Evolutionary conservation across 441 rosid species (phyloP).

Genomic region (Jatropha multifida): DNA sequence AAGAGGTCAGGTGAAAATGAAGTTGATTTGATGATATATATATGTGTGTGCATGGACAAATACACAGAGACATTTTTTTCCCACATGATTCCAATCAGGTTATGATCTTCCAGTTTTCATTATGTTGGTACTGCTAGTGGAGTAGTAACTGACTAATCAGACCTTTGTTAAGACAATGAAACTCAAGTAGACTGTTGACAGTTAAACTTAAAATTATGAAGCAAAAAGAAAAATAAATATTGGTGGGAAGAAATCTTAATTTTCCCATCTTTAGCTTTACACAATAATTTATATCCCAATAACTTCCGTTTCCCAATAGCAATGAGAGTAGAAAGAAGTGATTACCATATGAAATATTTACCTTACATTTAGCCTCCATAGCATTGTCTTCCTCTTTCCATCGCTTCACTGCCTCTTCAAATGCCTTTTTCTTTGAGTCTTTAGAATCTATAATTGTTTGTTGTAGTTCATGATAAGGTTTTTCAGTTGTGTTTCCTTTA

Average conservation of each 20-base stretch:
- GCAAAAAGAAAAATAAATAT: neutral
- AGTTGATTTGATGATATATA: neutral
- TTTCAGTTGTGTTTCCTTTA: conserved; percentile 35
- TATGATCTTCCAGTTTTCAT: neutral
- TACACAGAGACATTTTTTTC: neutral
- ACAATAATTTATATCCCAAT: neutral
- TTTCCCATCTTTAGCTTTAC: neutral
- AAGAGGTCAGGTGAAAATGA: conserved; percentile 7
- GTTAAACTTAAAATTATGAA: neutral
- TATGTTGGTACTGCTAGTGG: neutral
- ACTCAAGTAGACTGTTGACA: neutral
- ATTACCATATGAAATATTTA: conserved; percentile 17
- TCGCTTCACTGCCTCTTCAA: conserved; percentile 45
- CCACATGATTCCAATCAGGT: neutral
- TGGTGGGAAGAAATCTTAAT: too few species aligned
- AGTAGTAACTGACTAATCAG: neutral
- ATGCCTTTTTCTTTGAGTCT: conserved; percentile 40
- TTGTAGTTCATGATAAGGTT: conserved; percentile 39
- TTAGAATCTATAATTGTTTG: conserved; percentile 38
- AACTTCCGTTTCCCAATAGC: conserved; percentile 14
- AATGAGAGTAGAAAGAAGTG: conserved; percentile 3
- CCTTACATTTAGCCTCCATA: conserved; percentile 75
- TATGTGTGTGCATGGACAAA: neutral
- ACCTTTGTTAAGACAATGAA: neutral
- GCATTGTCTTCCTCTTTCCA: conserved; percentile 68